phyloP scores from a whole-genome alignment of 495 filamentous ascomycete genomes.

The Penicillium goetzii region DNA sequence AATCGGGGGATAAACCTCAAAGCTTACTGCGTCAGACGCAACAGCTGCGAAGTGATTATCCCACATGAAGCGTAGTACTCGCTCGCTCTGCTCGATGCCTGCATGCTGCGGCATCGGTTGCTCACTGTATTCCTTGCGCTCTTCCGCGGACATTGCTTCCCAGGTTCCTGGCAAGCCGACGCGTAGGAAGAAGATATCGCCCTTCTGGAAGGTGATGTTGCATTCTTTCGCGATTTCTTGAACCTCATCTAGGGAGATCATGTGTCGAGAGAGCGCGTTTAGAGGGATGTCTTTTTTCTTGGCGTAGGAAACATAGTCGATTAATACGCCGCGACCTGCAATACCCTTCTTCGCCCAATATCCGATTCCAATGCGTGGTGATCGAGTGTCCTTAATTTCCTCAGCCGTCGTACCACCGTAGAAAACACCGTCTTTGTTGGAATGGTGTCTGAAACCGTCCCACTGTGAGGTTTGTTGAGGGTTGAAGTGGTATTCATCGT shows the following conservation, averaged over 20 bases:
- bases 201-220: constrained; percentile 59
- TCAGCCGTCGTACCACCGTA: constrained; percentile 57
- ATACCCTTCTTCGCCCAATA: constrained; percentile 55
- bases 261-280: constrained; percentile 62
- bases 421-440: constrained; percentile 46
- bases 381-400: constrained; percentile 57
- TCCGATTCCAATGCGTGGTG: constrained; percentile 55
- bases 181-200: constrained; percentile 78
- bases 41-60: constrained; percentile 72
- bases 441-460: constrained; percentile 72
- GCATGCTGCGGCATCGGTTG: constrained; percentile 55
- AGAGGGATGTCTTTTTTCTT: constrained; percentile 50
- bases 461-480: constrained; percentile 78
- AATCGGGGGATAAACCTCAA: constrained; percentile 63
- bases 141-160: constrained; percentile 45
- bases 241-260: constrained; percentile 60
- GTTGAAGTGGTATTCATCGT: constrained; percentile 74
- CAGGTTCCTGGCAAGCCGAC: constrained; percentile 59
- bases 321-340: constrained; percentile 58
- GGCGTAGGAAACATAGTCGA: constrained; percentile 58
- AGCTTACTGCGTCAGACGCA: constrained; percentile 66
- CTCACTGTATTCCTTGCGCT: constrained; percentile 42
- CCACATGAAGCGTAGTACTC: constrained; percentile 67
- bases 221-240: constrained; percentile 56
- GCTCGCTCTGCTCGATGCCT: constrained; percentile 66